A percentile compares a stretch with the other conserved stretches of the same genome.
Evolutionary conservation across 371 early-diverging fungal genomes (phyloP).

Genomic region (Massospora cicadina): DNA sequence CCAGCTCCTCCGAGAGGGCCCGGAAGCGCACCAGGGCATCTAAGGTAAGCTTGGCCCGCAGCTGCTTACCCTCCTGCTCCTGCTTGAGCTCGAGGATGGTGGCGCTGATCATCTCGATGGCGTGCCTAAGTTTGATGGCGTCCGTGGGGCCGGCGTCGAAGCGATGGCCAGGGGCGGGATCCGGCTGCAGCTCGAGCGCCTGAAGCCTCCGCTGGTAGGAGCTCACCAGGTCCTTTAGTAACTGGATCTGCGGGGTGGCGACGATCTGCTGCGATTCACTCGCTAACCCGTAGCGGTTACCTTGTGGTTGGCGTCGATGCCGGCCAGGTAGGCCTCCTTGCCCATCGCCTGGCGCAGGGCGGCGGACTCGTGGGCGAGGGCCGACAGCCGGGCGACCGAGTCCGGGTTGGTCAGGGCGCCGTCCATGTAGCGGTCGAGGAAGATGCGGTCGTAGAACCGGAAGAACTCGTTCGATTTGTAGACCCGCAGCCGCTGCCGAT

Average conservation of each 20-base stretch:
- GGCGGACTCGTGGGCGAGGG: not conserved
- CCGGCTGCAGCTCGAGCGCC: not conserved
- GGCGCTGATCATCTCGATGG: not conserved
- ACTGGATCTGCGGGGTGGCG: not conserved
- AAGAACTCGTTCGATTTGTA: constrained; percentile 46
- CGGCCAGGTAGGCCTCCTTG: not conserved
- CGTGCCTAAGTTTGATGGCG: not conserved
- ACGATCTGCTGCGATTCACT: not conserved
- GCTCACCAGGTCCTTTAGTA: not conserved
- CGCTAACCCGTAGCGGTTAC: not conserved
- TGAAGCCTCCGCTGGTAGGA: not conserved
- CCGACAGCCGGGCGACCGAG: not conserved
- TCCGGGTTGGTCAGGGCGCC: constrained; percentile 20
- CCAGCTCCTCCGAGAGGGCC: not conserved
- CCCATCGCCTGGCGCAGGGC: not conserved
- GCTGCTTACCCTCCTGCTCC: not conserved
- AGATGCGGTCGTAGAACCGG: constrained; percentile 28
- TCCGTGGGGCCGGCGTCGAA: not conserved
- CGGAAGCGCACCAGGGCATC: not conserved
- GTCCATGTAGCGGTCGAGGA: constrained; percentile 33
- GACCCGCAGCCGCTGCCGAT: constrained; percentile 29
- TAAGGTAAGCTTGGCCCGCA: not conserved
- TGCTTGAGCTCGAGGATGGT: too few relatives aligned
- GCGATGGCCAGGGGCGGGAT: not conserved
- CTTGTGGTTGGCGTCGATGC: not conserved